These are phyloP conservation scores for Scheffersomyces parashehatae DNA, from an alignment of 1,139 yeast species.

Conservation along the genomic window DNA sequence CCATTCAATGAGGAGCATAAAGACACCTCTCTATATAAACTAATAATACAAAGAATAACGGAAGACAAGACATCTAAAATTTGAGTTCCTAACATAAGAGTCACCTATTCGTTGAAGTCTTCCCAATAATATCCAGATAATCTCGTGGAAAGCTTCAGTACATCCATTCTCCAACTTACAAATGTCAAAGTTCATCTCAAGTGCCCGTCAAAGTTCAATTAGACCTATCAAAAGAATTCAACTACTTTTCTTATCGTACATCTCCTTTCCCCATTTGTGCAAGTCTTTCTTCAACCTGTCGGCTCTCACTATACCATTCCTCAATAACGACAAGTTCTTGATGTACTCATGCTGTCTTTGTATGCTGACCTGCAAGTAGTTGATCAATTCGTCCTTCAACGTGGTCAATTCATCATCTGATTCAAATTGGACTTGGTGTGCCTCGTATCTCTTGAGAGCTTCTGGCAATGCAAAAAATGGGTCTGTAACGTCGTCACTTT, in stretches of 20 bases:
- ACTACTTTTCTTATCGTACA: constrained; percentile 61
- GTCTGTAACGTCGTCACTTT: constrained; percentile 24
- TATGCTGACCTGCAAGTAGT: constrained; percentile 51
- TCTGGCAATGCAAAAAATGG: constrained; percentile 43
- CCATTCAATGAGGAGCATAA: too few relatives aligned
- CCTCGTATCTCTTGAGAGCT: constrained; percentile 37
- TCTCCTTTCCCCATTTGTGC: constrained; percentile 81
- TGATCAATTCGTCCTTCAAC: constrained; percentile 44
- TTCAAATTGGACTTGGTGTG: constrained; percentile 30
- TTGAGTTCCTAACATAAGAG: too few relatives aligned
- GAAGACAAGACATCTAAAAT: too few relatives aligned
- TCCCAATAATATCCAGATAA: too few relatives aligned
- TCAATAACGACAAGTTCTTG: constrained; percentile 67
- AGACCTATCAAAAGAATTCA: background rate
- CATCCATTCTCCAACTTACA: background rate
- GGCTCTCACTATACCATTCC: constrained; percentile 77
- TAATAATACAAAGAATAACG: too few relatives aligned
- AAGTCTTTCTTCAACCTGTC: constrained; percentile 71
- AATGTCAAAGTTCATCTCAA: too few relatives aligned
- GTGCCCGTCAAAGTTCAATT: too few relatives aligned
- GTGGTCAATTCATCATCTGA: constrained; percentile 27
- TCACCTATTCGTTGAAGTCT: too few relatives aligned
- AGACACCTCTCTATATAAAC: too few relatives aligned
- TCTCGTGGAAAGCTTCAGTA: background rate
- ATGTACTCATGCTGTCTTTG: constrained; percentile 92